phyloP scores from a whole-genome alignment of 805 yeast genomes.

The Saccharomycopsis fodiens region DNA sequence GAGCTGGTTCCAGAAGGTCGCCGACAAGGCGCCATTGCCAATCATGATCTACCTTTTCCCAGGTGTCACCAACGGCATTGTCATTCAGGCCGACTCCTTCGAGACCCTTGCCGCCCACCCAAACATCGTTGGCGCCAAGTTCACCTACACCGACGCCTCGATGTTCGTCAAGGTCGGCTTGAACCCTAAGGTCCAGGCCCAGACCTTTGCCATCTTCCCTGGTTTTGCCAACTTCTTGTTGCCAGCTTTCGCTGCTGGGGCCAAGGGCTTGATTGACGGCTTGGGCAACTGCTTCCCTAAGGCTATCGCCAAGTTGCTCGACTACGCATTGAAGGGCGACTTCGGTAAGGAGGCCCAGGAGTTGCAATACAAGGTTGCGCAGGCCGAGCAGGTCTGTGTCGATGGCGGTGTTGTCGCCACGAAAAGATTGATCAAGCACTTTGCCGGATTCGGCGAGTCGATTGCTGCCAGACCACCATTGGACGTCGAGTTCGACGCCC shows the following conservation, averaged over 20 bases:
- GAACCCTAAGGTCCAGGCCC: slow-evolving; percentile 33
- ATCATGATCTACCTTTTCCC: slow-evolving; percentile 33
- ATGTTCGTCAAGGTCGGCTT: slow-evolving; percentile 40
- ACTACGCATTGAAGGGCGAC: slow-evolving; percentile 31
- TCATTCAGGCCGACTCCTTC: slow-evolving; percentile 24
- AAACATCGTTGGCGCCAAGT: slow-evolving; percentile 33
- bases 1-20: slow-evolving; percentile 28
- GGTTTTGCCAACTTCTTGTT: slow-evolving; percentile 47
- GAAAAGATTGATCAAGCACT: slow-evolving; percentile 24
- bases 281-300: slow-evolving; percentile 46
- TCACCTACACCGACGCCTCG: slow-evolving; percentile 44
- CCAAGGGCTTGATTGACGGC: slow-evolving; percentile 45
- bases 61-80: slow-evolving; percentile 31
- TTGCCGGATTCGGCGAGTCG: slow-evolving; percentile 24
- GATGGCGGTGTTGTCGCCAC: slow-evolving; percentile 30
- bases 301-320: slow-evolving; percentile 33
- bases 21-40: slow-evolving; percentile 30
- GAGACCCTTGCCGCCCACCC: slow-evolving; percentile 27
- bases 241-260: slow-evolving; percentile 39
- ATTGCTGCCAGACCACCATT: slow-evolving; percentile 30
- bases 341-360: slow-evolving; percentile 33
- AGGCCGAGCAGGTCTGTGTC: slow-evolving; percentile 30
- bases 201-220: slow-evolving; percentile 37
- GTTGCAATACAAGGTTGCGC: slow-evolving; percentile 36
- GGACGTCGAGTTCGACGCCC: slow-evolving; percentile 15